Evolutionary conservation across 140 eudicot genomes (phyloP).

Genomic region (Cichorium intybus): DNA sequence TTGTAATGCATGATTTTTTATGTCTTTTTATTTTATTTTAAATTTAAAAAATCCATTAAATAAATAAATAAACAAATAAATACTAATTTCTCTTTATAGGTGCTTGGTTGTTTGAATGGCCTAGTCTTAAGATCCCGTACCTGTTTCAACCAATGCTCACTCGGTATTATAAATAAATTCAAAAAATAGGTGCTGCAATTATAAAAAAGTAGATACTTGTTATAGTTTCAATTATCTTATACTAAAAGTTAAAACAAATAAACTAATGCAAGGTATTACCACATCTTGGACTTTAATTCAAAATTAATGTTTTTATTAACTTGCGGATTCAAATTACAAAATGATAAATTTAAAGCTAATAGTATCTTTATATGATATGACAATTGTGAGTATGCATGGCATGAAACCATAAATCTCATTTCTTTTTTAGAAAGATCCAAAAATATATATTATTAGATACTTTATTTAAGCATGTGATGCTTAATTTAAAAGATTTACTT

Average conservation of each 20-base stretch:
- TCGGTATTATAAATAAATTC: neutral
- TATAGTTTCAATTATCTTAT: neutral
- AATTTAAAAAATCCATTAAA: neutral
- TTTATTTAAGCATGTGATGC: neutral
- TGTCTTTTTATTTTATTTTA: neutral
- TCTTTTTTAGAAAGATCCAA: neutral
- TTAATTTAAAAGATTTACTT: neutral
- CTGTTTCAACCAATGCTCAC: slow-evolving; percentile 20
- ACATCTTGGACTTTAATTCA: neutral
- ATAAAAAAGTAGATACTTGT: neutral
- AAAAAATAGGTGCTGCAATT: neutral
- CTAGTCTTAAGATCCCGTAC: slow-evolving; percentile 27
- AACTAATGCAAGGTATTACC: neutral
- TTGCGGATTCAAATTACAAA: neutral
- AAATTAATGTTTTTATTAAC: neutral
- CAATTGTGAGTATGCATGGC: neutral
- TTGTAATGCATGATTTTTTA: slow-evolving; percentile 24
- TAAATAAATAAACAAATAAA: slow-evolving; percentile 13
- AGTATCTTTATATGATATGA: neutral
- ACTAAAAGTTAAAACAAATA: neutral
- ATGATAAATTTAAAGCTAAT: neutral
- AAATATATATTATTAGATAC: no score
- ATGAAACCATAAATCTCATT: neutral
- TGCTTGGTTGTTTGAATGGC: slow-evolving; percentile 29
- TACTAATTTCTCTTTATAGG: slow-evolving; percentile 7